Base-by-base conservation (phyloP, 768 basidiomycete species). In the Rhodocollybia butyracea region DNA sequence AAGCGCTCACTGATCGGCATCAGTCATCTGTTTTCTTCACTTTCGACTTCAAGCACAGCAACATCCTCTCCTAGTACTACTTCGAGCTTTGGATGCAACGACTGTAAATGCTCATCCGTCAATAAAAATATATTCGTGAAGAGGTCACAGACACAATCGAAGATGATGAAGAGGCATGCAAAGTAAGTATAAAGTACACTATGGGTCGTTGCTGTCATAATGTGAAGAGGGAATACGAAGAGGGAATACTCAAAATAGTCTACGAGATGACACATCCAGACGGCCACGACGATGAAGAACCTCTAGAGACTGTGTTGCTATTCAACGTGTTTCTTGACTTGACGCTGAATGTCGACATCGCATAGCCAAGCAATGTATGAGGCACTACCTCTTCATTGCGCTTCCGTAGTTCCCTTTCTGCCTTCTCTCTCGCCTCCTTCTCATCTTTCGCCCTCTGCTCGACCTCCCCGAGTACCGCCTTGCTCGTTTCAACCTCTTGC, bases 181-280 rank as follows among this genome's bases (percentile, higher is more conserved):
- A n/a, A n/a, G 21, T 50, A 50, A 13, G 15, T 27, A 56, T 29
- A 38, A 31, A 58, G 19, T 45, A 42, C 38, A 55, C 50, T 58
- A 60, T n/a, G n/a, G n/a, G n/a, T n/a, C n/a, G n/a, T n/a, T n/a
- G n/a, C n/a, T n/a, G n/a, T n/a, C n/a, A n/a, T n/a, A n/a, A n/a
- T n/a, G n/a, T n/a, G n/a, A n/a, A n/a, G n/a, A n/a, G n/a, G n/a
- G n/a, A n/a, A n/a, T n/a, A n/a, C n/a, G n/a, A n/a, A n/a, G n/a
- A n/a, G n/a, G n/a, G n/a, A n/a, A n/a, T n/a, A n/a, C n/a, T 38
- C n/a, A n/a, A 11, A 24, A 27, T 6, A 17, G 15, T 36, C 34
- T 38, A 50, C 15, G 48, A 31, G 34, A 50, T 50, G 5, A 50
- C 48, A 50, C 48, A 50, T 8, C 48, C 48, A 10, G 48, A 36